Evolutionary conservation across 2,329 filamentous ascomycete species (phyloP).

Genomic region (Fusarium heterosporum): DNA sequence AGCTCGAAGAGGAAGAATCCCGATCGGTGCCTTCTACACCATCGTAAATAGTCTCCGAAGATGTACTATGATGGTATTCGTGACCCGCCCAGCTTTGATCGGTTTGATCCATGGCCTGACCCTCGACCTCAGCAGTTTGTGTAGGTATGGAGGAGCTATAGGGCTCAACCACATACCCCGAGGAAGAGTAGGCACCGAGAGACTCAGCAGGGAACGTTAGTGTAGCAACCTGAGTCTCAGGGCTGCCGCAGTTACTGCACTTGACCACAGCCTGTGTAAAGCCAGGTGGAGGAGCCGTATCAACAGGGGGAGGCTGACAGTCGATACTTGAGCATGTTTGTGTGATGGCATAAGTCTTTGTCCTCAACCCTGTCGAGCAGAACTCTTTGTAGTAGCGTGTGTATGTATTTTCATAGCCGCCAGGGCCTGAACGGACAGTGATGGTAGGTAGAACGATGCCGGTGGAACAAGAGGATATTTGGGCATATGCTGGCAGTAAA

Average conservation of each 20-base stretch:
- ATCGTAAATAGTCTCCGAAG: too few species aligned
- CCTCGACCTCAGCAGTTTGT: neutral
- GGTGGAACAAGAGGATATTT: constrained; percentile 3
- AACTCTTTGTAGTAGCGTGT: constrained; percentile 22
- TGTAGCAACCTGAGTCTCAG: constrained; percentile 3
- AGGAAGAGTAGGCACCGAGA: constrained; percentile 18
- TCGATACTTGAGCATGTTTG: constrained; percentile 9
- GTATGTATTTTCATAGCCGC: constrained; percentile 2
- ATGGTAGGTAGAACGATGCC: neutral
- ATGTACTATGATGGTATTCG: neutral
- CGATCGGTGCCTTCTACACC: neutral
- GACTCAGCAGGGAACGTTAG: constrained; percentile 15
- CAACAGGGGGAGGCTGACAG: neutral
- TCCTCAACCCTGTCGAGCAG: neutral
- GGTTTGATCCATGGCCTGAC: neutral
- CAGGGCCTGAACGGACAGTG: neutral
- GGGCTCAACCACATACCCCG: constrained; percentile 8
- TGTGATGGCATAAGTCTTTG: constrained; percentile 7
- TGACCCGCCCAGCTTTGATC: neutral
- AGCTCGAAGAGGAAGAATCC: neutral
- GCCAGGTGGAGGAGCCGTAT: constrained; percentile 15
- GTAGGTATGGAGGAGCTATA: neutral
- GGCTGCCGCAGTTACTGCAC: neutral
- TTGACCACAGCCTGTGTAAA: constrained; percentile 18
- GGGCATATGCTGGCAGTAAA: neutral